Evolutionary conservation across 108 stramenopile species (phyloP).

Genomic region (Cyclostephanos tholiformis): DNA sequence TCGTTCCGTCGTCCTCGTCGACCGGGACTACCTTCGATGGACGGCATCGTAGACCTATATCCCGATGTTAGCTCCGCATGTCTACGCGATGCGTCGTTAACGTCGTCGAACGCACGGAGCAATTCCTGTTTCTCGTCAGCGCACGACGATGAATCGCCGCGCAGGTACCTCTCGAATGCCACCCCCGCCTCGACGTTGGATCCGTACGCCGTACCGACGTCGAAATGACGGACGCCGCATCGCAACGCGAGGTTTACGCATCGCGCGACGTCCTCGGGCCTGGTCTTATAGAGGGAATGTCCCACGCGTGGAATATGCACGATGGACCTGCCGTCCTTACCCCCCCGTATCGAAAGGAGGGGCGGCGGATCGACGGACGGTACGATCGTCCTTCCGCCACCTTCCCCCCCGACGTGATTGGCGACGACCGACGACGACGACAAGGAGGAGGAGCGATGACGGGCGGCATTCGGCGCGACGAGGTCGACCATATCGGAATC

Average conservation of each 20-base stretch:
- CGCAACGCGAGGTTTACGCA: slow-evolving; percentile 64
- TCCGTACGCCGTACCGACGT: slow-evolving; percentile 63
- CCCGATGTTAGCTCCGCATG: slow-evolving; percentile 32
- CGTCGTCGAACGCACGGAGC: slow-evolving; percentile 2
- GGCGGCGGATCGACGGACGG: slow-evolving; percentile 49
- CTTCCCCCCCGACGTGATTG: neutral
- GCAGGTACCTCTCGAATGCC: slow-evolving; percentile 48
- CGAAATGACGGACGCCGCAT: slow-evolving; percentile 71
- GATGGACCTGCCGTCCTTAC: slow-evolving; percentile 21
- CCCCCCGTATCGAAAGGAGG: slow-evolving; percentile 47
- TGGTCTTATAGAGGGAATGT: slow-evolving; percentile 81
- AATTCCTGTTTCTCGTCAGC: slow-evolving; percentile 41
- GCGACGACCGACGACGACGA: neutral
- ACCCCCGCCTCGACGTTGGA: slow-evolving; percentile 51
- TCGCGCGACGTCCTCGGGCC: slow-evolving; percentile 52
- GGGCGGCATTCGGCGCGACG: slow-evolving; percentile 46
- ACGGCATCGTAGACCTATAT: slow-evolving; percentile 12
- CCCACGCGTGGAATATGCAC: slow-evolving; percentile 67
- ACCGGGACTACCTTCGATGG: slow-evolving; percentile 37
- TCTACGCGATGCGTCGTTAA: neutral
- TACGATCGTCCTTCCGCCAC: slow-evolving; percentile 15
- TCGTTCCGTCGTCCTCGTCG: slow-evolving; percentile 42
- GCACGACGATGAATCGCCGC: slow-evolving; percentile 21
- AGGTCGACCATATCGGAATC: slow-evolving; percentile 38
- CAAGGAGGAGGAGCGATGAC: neutral